phyloP scores from a whole-genome alignment of 2,329 filamentous ascomycete species.

The Drechslerella coelobrocha region DNA sequence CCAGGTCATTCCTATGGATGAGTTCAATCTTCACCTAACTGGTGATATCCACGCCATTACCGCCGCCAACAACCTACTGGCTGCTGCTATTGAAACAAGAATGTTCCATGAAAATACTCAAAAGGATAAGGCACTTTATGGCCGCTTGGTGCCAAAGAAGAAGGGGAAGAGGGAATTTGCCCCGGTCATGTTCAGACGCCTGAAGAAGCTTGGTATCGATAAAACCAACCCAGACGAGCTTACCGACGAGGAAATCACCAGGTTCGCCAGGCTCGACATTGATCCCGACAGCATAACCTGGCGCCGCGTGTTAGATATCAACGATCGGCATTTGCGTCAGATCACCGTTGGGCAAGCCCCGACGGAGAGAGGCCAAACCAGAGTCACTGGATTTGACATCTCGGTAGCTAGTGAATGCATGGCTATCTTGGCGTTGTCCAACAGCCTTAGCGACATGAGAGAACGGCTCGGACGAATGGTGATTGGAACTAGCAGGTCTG shows the following conservation, averaged over 20 bases:
- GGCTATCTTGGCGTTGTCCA: conserved; percentile 95
- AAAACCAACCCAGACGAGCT: conserved; percentile 93
- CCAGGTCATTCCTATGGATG: conserved; percentile 99
- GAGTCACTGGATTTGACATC: conserved; percentile 95
- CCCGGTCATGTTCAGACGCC: conserved; percentile 86
- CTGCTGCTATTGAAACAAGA: conserved; percentile 93
- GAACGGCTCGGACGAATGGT: conserved; percentile 96
- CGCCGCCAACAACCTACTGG: conserved; percentile 90
- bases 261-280: conserved; percentile 93
- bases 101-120: conserved; percentile 98
- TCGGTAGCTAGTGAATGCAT: conserved; percentile 98
- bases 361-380: conserved; percentile 86
- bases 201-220: conserved; percentile 94
- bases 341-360: conserved; percentile 86
- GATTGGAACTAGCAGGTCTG: conserved; percentile 80
- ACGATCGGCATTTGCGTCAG: conserved; percentile 89
- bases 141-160: conserved; percentile 84
- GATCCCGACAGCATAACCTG: conserved; percentile 97
- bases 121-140: conserved; percentile 86
- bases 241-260: conserved; percentile 83
- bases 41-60: conserved; percentile 98
- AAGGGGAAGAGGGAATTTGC: conserved; percentile 86
- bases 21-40: conserved; percentile 97
- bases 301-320: conserved; percentile 94
- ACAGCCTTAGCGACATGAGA: conserved; percentile 83